Evolutionary conservation across 2,329 filamentous ascomycete species (phyloP), one percentile per base, ranked within the genome.

Genomic region (Xylariaceae sp.): DNA sequence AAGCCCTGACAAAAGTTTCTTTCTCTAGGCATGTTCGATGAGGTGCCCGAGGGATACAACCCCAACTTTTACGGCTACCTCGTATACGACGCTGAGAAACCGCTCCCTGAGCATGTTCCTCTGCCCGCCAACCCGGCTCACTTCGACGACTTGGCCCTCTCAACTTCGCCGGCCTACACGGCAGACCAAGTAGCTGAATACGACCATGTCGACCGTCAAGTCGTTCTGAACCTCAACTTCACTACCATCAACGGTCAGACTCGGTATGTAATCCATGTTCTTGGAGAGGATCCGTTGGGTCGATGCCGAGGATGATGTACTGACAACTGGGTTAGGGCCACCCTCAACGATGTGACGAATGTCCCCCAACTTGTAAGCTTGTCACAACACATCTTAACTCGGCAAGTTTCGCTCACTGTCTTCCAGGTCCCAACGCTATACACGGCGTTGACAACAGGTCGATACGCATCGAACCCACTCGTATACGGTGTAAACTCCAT

Each of bases 61-160:
- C 53, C 60, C 30, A 62, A 62, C 51, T 62, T 62, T 18, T 62
- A 59, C 51, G 60, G 60, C 51, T 62, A 59, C 34, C 48, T 62
- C 3, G 53, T 56, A 9, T 62, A 62, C 53, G 51, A 59, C 35
- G 45, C 53, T 34, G 10, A 50, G 45, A 59, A 62, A 53, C 53
- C 60, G n/a, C 56, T 62, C 2, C 60, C 60, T 44, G 4, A 45
- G 17, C 44, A 62, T 11, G 34, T 30, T 44, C 60, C 60, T 48
- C 53, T 62, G 13, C 57, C 60, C 3, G 37, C 50, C 1, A 57
- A 9, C 47, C 44, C 56, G 1, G 39, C 17, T 18, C 15, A 53
- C 18, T 49, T 62, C 1, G 57, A 62, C 15, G 60, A 62, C 30
- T 35, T 56, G 34, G 13, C 53, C 15, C 57, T 62, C 15, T 23